phyloP scores from a whole-genome alignment of 306 rosid genomes.

The Argentina anserina region DNA sequence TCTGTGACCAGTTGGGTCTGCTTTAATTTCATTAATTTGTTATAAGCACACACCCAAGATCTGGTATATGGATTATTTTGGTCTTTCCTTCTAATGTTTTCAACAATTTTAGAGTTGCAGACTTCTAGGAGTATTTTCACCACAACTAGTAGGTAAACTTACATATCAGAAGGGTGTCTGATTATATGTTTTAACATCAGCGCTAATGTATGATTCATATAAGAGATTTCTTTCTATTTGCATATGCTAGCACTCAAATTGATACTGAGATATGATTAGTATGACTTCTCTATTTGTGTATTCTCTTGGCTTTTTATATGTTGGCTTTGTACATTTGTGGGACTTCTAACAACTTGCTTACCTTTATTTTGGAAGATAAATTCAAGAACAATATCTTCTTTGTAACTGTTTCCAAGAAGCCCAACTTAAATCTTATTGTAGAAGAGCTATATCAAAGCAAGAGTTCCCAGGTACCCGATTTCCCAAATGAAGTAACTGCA shows the following conservation, averaged over 20 bases:
- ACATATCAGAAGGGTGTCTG: background rate
- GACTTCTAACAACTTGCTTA: constrained; percentile 7
- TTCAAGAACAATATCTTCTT: constrained; percentile 57
- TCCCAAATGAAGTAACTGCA: constrained; percentile 32
- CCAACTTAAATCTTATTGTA: constrained; percentile 39
- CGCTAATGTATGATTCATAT: background rate
- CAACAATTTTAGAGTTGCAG: background rate
- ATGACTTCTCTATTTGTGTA: background rate
- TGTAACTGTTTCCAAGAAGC: constrained; percentile 38
- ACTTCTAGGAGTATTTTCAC: background rate
- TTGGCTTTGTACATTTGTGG: background rate
- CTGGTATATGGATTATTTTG: background rate
- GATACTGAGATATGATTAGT: too few relatives aligned
- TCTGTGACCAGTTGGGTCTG: too few relatives aligned
- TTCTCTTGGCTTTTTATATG: background rate
- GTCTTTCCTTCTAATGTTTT: background rate
- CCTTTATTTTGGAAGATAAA: constrained; percentile 33
- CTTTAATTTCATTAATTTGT: too few relatives aligned
- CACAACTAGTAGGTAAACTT: background rate
- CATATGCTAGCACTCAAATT: background rate
- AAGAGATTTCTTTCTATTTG: background rate
- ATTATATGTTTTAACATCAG: background rate
- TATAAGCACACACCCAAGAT: too few relatives aligned
- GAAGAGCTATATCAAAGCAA: constrained; percentile 36
- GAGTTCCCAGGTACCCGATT: constrained; percentile 16